Evolutionary conservation across 257 asterid genomes (phyloP).

Genomic region (Penstemon davidsonii): DNA sequence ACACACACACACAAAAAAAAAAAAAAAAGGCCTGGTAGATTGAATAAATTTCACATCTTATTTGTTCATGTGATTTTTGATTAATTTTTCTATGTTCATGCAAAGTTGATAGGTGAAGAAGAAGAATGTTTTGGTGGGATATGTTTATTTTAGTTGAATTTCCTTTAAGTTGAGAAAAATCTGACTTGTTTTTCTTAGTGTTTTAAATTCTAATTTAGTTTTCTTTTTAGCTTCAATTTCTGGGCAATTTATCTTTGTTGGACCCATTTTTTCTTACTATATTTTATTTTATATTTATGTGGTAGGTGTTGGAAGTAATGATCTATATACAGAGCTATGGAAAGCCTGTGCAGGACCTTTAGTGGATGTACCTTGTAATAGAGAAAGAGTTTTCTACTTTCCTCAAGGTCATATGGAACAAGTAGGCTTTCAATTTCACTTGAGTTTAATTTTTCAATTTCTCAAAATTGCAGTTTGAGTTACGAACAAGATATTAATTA

Average conservation of each 20-base stretch:
- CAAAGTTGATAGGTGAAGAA: not conserved
- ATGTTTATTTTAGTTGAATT: slow-evolving; percentile 1
- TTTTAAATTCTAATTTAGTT: too few relatives aligned
- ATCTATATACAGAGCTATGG: slow-evolving; percentile 67
- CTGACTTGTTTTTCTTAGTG: not conserved
- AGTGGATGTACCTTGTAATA: slow-evolving; percentile 64
- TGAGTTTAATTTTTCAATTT: not conserved
- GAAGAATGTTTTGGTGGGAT: slow-evolving; percentile 14
- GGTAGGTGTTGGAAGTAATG: slow-evolving; percentile 25
- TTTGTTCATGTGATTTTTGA: not conserved
- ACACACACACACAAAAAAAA: too few relatives aligned
- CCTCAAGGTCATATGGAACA: slow-evolving; percentile 94
- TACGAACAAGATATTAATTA: slow-evolving; percentile 2
- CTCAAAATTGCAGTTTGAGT: slow-evolving; percentile 3
- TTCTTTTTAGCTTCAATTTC: not conserved
- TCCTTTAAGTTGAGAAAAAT: not conserved
- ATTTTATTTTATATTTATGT: not conserved
- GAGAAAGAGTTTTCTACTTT: slow-evolving; percentile 72
- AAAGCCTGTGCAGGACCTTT: slow-evolving; percentile 89
- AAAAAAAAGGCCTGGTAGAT: slow-evolving; percentile 3
- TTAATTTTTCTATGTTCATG: slow-evolving; percentile 26
- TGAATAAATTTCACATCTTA: slow-evolving; percentile 5
- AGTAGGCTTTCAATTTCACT: slow-evolving; percentile 30
- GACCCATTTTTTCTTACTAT: not conserved
- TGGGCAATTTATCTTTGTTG: slow-evolving; percentile 12